These are phyloP conservation scores for Brassica juncea DNA, from an alignment of 345 rosid species.

Conservation along the genomic window DNA sequence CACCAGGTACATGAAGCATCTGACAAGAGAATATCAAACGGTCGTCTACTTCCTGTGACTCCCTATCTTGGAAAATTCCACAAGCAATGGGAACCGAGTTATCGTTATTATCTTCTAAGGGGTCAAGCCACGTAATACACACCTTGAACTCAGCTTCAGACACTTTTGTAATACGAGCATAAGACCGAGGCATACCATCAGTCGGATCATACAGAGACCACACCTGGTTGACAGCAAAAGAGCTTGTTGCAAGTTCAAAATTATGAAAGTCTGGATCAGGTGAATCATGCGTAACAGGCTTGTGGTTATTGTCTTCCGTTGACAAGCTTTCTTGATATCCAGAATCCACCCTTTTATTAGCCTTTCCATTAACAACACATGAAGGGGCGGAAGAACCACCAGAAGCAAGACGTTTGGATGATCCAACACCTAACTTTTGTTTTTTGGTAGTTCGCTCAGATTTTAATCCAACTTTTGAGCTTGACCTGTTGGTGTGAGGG, in stretches of 20 bases:
- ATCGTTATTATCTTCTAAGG: conserved; percentile 42
- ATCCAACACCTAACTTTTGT: conserved; percentile 19
- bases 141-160: conserved; percentile 57
- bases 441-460: conserved; percentile 33
- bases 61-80: conserved; percentile 57
- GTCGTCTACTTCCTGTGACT: conserved; percentile 43
- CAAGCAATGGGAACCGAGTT: conserved; percentile 62
- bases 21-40: conserved; percentile 68
- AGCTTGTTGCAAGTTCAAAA: conserved; percentile 54
- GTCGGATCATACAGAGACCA: conserved; percentile 82
- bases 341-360: conserved; percentile 35
- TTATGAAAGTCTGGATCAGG: conserved; percentile 79
- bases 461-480: conserved; percentile 27
- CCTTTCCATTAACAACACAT: conserved; percentile 21
- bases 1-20: conserved; percentile 30
- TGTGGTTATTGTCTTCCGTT: conserved; percentile 34
- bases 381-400: conserved; percentile 36
- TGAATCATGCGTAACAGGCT: conserved; percentile 21
- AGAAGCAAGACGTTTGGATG: conserved; percentile 32
- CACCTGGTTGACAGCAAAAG: conserved; percentile 67
- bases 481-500: conserved; percentile 44
- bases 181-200: conserved; percentile 84
- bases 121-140: conserved; percentile 75
- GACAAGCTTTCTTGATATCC: conserved; percentile 33
- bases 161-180: conserved; percentile 67